These are phyloP conservation scores for Lithohypha guttulata DNA, from an alignment of 2,329 filamentous ascomycete species.

Conservation along the genomic window DNA sequence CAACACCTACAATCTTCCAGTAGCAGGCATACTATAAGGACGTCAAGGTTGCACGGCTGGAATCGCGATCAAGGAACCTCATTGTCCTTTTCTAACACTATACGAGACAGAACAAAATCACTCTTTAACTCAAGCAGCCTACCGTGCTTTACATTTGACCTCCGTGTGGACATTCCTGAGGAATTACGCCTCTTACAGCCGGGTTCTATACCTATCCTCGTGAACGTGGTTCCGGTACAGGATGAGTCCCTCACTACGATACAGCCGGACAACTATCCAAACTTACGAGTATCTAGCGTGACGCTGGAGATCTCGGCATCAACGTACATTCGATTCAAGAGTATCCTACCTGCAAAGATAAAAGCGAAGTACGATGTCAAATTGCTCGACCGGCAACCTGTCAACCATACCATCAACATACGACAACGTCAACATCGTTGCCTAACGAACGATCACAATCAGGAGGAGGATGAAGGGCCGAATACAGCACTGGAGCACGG, in stretches of 20 bases:
- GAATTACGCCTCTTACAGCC: not conserved
- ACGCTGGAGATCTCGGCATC: not conserved
- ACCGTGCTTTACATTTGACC: conserved; percentile 15
- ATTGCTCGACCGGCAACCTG: conserved; percentile 4
- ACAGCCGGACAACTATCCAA: conserved; percentile 2
- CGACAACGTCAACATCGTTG: not conserved
- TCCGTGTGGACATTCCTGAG: conserved; percentile 10
- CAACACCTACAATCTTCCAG: conserved; percentile 9
- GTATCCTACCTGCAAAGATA: not conserved
- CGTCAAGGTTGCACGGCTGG: conserved; percentile 15
- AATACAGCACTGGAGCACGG: not conserved
- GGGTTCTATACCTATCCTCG: not conserved
- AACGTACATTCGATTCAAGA: conserved; percentile 8
- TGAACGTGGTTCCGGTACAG: conserved; percentile 1
- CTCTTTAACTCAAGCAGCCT: conserved; percentile 16
- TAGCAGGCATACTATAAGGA: conserved; percentile 13
- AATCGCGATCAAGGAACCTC: conserved; percentile 2
- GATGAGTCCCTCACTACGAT: conserved; percentile 5
- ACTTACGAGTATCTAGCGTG: conserved; percentile 1
- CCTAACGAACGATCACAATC: not conserved
- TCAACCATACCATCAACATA: conserved; percentile 3
- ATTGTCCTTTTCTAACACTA: conserved; percentile 3
- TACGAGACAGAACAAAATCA: conserved; percentile 16
- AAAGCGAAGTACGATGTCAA: conserved; percentile 6
- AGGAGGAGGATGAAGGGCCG: not conserved